Evolutionary conservation across 257 asterid genomes (phyloP), one percentile per base, ranked within the genome.

Genomic region (Avicennia marina): DNA sequence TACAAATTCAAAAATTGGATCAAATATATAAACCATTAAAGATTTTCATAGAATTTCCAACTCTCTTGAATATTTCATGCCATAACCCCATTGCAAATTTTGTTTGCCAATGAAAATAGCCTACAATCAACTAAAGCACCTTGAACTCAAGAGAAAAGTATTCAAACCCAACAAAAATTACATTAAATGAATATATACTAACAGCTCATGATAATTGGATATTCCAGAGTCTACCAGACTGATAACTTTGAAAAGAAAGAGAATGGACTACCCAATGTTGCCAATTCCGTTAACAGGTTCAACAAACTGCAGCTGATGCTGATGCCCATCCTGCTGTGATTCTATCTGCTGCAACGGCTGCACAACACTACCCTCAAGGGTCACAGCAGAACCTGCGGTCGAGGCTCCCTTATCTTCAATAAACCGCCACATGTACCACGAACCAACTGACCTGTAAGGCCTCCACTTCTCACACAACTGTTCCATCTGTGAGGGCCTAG

Each of bases 351-450:
- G 95, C 86, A 87, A 64, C 1, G 96, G 89, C 75, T 75, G 89
- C 69, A 68, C 84, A 58, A 36, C 62, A 64, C 66, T 64, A 32
- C 72, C 78, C 25, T 77, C 90, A 42, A 78, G 70, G n/a, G 76
- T 41, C 45, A 62, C 65, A 15, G 76, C 66, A 17, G 81, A 63
- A 17, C 65, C 78, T 4, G 76, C 69, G 24, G 78, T 60, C 2
- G 79, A 77, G 9, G 85, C 59, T 43, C 85, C 90, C 67, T 85
- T 91, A 58, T 80, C 94, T 60, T 88, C 98, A 6, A 70, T 75
- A 22, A 83, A 65, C 78, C 94, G 74, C 96, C 98, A 86, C 98
- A 91, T 83, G 68, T 91, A 91, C 96, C 98, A 91, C 0, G 96
- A 87, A 66, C 95, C 98, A 38, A 89, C 94, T 0, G 96, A 81